phyloP scores from a whole-genome alignment of 208 protist genomes.

The Tritrichomonas foetus region DNA sequence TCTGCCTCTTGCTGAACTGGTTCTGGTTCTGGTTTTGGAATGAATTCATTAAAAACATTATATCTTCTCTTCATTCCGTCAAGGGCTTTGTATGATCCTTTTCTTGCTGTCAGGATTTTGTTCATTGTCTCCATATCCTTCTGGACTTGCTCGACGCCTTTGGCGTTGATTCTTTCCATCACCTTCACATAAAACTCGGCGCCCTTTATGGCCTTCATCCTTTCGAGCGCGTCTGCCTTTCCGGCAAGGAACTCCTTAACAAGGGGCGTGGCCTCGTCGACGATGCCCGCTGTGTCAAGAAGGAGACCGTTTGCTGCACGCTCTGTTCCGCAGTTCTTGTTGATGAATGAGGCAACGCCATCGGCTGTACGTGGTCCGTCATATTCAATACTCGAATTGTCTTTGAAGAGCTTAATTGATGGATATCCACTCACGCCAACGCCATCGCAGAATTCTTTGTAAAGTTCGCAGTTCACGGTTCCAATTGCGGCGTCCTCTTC shows the following conservation, averaged over 20 bases:
- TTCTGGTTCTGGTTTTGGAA: too few species aligned
- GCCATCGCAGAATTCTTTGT: neutral
- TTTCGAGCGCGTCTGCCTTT: neutral
- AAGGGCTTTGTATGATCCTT: neutral
- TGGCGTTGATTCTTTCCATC: neutral
- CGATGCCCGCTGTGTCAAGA: neutral
- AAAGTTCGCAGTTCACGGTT: conserved; percentile 11
- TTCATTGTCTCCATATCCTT: neutral
- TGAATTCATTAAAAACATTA: neutral
- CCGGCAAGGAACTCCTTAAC: neutral
- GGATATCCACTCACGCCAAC: neutral
- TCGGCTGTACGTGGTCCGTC: neutral
- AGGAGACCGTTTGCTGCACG: neutral
- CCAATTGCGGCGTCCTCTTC: neutral
- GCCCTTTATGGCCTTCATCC: neutral
- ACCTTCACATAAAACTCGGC: neutral
- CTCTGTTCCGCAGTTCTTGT: conserved; percentile 18
- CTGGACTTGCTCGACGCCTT: neutral
- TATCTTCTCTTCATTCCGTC: neutral
- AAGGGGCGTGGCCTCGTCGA: neutral
- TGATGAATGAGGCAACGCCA: neutral
- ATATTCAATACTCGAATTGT: neutral
- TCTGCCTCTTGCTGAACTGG: too few species aligned
- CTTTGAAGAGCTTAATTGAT: conserved; percentile 7
- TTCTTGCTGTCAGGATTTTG: neutral